These are phyloP conservation scores for Talaromyces proteolyticus DNA, from an alignment of 495 filamentous ascomycete genomes.

Conservation along the genomic window DNA sequence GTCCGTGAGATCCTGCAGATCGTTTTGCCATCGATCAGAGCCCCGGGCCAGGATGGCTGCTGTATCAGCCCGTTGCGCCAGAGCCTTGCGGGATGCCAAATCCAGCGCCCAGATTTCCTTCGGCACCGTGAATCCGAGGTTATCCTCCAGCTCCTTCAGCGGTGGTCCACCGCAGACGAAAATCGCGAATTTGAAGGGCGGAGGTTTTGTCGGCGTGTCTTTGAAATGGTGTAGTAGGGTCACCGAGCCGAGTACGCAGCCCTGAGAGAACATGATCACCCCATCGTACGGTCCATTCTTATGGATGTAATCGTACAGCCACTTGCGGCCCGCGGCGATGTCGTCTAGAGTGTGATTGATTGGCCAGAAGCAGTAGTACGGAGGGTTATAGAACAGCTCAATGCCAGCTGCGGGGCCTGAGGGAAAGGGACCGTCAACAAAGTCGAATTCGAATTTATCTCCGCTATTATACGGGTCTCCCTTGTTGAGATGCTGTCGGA, in stretches of 20 bases:
- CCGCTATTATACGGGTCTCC: conserved; percentile 8
- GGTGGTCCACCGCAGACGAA: conserved; percentile 54
- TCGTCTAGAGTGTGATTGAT: conserved; percentile 4
- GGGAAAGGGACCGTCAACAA: conserved; percentile 45
- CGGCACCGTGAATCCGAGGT: conserved; percentile 44
- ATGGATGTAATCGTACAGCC: conserved; percentile 42
- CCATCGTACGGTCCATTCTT: conserved; percentile 54
- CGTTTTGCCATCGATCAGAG: conserved; percentile 20
- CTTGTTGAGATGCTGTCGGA: conserved; percentile 28
- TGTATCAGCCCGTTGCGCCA: conserved; percentile 20
- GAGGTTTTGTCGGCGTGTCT: conserved; percentile 23
- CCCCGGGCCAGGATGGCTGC: conserved; percentile 22
- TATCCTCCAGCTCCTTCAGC: conserved; percentile 37
- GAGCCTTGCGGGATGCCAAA: conserved; percentile 17
- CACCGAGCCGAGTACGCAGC: conserved; percentile 44
- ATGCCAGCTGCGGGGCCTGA: conserved; percentile 43
- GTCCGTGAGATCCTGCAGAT: conserved; percentile 13
- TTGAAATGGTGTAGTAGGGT: conserved; percentile 33
- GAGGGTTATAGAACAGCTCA: conserved; percentile 44
- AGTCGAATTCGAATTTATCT: conserved; percentile 44
- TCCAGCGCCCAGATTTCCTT: conserved; percentile 34
- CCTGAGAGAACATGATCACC: conserved; percentile 56
- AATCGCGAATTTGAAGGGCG: conserved; percentile 53
- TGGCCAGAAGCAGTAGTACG: conserved; percentile 45
- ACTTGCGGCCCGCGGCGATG: conserved; percentile 29